A percentile compares a stretch with the other conserved stretches of the same genome.
phyloP scores from a whole-genome alignment of 495 filamentous ascomycete species.

The Aspergillus sparsus region DNA sequence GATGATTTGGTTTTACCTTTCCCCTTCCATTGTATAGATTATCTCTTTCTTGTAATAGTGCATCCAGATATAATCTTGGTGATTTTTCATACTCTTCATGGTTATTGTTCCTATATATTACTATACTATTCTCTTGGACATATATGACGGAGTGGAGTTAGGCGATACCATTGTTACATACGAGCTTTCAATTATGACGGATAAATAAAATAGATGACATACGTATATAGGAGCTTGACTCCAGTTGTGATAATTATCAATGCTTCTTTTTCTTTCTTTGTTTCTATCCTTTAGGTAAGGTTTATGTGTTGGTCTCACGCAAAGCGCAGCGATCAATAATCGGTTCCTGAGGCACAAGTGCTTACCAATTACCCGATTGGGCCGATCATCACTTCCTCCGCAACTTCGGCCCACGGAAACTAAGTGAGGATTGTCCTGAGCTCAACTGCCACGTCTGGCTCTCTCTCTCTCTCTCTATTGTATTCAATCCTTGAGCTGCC shows the following conservation, averaged over 20 bases:
- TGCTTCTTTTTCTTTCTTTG: too few relatives aligned
- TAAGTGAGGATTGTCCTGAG: background rate
- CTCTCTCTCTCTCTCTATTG: background rate
- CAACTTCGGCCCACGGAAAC: constrained; percentile 9
- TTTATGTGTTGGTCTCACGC: background rate
- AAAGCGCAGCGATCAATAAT: background rate
- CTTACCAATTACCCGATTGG: constrained; percentile 22
- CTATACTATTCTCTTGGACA: constrained; percentile 11
- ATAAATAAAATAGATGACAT: background rate
- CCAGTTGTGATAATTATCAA: too few relatives aligned
- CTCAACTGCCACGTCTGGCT: background rate
- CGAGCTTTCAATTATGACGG: background rate
- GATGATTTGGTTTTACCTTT: constrained; percentile 14
- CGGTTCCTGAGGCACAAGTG: background rate
- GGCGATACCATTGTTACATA: constrained; percentile 13
- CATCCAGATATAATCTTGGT: background rate
- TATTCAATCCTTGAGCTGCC: background rate
- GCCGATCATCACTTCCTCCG: constrained; percentile 13
- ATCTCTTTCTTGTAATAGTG: background rate
- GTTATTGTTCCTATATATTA: background rate
- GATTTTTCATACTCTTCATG: background rate
- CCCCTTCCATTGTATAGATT: constrained; percentile 11
- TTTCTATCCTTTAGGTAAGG: too few relatives aligned
- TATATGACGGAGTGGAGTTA: constrained; percentile 4
- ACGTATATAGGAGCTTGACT: too few relatives aligned